A percentile compares a stretch with the other conserved stretches of the same genome.
phyloP scores from a whole-genome alignment of 2,329 filamentous ascomycete genomes.

The Pseudogymnoascus sp. region DNA sequence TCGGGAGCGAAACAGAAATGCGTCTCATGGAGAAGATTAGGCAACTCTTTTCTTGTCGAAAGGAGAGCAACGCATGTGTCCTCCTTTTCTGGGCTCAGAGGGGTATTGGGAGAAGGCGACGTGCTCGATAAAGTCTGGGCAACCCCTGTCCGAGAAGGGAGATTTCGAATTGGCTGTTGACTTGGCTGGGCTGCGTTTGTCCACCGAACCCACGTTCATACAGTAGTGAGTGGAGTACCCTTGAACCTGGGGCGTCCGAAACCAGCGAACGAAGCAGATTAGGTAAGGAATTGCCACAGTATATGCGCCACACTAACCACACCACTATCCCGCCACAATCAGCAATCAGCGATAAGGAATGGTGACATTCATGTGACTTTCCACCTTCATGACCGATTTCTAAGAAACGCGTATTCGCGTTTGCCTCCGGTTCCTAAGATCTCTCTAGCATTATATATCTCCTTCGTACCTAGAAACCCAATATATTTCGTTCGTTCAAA shows the following conservation, averaged over 20 bases:
- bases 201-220: background rate
- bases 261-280: background rate
- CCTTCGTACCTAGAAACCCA: slow-evolving; percentile 1
- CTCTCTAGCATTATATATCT: background rate
- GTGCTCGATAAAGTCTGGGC: background rate
- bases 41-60: background rate
- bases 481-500: background rate
- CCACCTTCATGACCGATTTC: background rate
- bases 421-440: background rate
- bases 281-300: slow-evolving; percentile 5
- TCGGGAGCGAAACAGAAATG: slow-evolving; percentile 56
- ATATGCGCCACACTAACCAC: background rate
- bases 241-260: background rate
- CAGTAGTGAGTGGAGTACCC: background rate
- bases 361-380: background rate
- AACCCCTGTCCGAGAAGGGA: slow-evolving; percentile 4
- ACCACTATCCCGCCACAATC: background rate
- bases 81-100: slow-evolving; percentile 3
- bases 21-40: slow-evolving; percentile 46
- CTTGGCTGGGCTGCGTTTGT: slow-evolving; percentile 6
- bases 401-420: slow-evolving; percentile 3
- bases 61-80: slow-evolving; percentile 2
- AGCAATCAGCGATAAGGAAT: background rate
- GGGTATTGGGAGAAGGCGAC: background rate
- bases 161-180: slow-evolving; percentile 4